These are phyloP conservation scores for Fusarium zealandicum DNA, from an alignment of 2,329 filamentous ascomycete species.

Conservation along the genomic window DNA sequence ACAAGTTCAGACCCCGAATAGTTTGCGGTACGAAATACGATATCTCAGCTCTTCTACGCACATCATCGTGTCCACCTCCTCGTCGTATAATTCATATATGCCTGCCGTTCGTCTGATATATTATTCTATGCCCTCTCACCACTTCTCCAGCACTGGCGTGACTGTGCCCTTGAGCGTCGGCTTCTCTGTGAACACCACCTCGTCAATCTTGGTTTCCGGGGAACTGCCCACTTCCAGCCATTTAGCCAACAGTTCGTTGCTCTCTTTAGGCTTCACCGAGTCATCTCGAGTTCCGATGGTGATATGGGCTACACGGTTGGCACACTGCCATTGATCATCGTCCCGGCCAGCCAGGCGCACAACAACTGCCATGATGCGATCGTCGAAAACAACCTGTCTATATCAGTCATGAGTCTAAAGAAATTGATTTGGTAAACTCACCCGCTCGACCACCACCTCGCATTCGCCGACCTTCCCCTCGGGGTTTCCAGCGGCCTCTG, in stretches of 20 bases:
- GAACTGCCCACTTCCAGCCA: constrained; percentile 71
- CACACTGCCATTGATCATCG: constrained; percentile 67
- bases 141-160: constrained; percentile 58
- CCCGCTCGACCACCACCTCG: constrained; percentile 68
- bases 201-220: constrained; percentile 53
- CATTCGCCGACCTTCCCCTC: constrained; percentile 64
- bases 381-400: constrained; percentile 77
- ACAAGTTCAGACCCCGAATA: no score
- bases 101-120: not conserved
- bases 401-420: constrained; percentile 11
- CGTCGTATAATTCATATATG: not conserved
- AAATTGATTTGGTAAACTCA: constrained; percentile 40
- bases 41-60: no score
- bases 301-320: constrained; percentile 83
- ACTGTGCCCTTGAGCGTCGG: constrained; percentile 58
- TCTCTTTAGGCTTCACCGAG: constrained; percentile 89
- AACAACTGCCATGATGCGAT: constrained; percentile 89
- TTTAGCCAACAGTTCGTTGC: constrained; percentile 79
- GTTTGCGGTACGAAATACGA: no score
- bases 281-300: constrained; percentile 83
- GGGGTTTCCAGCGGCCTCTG: constrained; percentile 44
- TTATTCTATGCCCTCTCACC: constrained; percentile 25
- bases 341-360: constrained; percentile 71
- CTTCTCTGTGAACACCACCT: constrained; percentile 59
- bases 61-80: no score